Evolutionary conservation across 805 yeast genomes (phyloP).

Genomic region (Osmozyma mogii): DNA sequence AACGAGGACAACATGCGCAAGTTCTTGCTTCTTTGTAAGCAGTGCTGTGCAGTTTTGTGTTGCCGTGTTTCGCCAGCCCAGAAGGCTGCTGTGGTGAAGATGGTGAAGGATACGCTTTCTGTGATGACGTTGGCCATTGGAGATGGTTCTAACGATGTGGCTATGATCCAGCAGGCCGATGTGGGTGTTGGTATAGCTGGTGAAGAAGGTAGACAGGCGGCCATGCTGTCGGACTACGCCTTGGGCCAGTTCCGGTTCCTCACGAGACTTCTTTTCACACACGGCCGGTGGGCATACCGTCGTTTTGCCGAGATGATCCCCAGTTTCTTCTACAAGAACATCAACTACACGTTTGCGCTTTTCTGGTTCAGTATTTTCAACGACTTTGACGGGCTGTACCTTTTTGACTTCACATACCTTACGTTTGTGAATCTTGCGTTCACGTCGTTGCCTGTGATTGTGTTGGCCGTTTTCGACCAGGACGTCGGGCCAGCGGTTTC

Average conservation of each 20-base stretch:
- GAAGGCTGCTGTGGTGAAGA: slow-evolving; percentile 73
- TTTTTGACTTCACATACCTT: slow-evolving; percentile 70
- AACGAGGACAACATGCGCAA: slow-evolving; percentile 36
- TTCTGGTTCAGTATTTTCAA: slow-evolving; percentile 76
- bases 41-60: slow-evolving; percentile 75
- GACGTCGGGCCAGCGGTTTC: slow-evolving; percentile 69
- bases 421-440: slow-evolving; percentile 79
- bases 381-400: slow-evolving; percentile 72
- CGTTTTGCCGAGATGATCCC: slow-evolving; percentile 81
- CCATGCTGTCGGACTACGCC: slow-evolving; percentile 82
- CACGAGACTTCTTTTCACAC: slow-evolving; percentile 59
- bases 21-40: slow-evolving; percentile 66
- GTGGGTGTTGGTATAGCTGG: slow-evolving; percentile 89
- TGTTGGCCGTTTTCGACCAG: slow-evolving; percentile 73
- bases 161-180: slow-evolving; percentile 85
- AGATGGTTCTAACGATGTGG: slow-evolving; percentile 85
- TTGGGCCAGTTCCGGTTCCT: slow-evolving; percentile 74
- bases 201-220: slow-evolving; percentile 87
- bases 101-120: slow-evolving; percentile 64
- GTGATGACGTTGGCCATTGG: slow-evolving; percentile 87
- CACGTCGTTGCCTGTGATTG: slow-evolving; percentile 73
- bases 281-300: slow-evolving; percentile 84
- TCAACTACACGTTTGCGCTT: slow-evolving; percentile 62
- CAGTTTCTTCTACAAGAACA: slow-evolving; percentile 71
- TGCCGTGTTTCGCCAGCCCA: slow-evolving; percentile 88